Evolutionary conservation across 192 early-diverging fungal genomes (phyloP).

Genomic region (Allomyces macrogynus): DNA sequence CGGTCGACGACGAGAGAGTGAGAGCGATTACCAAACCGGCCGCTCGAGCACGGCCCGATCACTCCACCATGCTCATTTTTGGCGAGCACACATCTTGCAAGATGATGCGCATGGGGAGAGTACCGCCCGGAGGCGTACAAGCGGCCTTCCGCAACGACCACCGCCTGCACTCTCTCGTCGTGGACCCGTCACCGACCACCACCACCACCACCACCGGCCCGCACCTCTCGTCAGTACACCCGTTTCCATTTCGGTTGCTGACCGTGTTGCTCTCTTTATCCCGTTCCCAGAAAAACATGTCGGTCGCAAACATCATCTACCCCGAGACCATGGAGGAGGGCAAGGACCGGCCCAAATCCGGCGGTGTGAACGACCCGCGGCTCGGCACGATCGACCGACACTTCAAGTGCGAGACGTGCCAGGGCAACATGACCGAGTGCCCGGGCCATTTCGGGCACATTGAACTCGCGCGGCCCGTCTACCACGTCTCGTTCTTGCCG

Average conservation of each 20-base stretch:
- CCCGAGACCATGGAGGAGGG: slow-evolving; percentile 73
- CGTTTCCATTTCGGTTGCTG: too few relatives aligned
- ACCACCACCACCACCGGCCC: neutral
- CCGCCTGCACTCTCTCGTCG: too few relatives aligned
- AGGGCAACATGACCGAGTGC: slow-evolving; percentile 87
- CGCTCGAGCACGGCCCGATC: neutral
- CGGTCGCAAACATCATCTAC: slow-evolving; percentile 78
- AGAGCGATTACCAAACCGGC: neutral
- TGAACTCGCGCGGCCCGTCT: slow-evolving; percentile 86
- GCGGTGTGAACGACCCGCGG: slow-evolving; percentile 76
- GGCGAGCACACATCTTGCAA: neutral
- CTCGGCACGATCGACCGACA: slow-evolving; percentile 96
- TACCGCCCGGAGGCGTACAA: too few relatives aligned
- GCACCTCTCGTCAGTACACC: too few relatives aligned
- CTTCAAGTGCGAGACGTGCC: slow-evolving; percentile 92
- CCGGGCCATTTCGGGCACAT: slow-evolving; percentile 97
- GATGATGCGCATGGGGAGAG: neutral
- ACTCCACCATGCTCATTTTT: neutral
- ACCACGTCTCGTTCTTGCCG: slow-evolving; percentile 71
- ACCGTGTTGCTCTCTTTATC: slow-evolving; percentile 5
- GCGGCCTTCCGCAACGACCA: neutral
- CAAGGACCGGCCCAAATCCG: slow-evolving; percentile 58
- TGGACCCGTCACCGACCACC: neutral
- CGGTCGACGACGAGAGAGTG: neutral
- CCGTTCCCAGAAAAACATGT: slow-evolving; percentile 74